Conservation (phyloP, 73 alveolate species). For the Diophrys sp. region DNA sequence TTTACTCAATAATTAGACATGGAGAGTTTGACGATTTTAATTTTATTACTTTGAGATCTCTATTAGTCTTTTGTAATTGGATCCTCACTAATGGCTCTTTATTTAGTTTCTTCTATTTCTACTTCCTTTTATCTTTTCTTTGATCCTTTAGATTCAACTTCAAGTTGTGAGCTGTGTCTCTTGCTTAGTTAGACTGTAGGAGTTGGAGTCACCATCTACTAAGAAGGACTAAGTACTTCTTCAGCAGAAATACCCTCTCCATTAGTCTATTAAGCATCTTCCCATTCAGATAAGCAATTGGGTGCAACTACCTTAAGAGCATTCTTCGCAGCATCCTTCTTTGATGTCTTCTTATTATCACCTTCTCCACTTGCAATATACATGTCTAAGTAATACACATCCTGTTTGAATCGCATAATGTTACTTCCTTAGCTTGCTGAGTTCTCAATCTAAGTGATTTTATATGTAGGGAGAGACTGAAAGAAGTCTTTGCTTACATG, state of each 20-base stretch:
- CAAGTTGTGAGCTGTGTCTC: not conserved
- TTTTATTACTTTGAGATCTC: too few relatives aligned
- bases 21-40: not conserved
- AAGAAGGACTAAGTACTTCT: not conserved
- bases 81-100: not conserved
- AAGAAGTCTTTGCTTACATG: too few relatives aligned
- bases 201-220: not conserved
- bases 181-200: not conserved
- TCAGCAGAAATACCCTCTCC: not conserved
- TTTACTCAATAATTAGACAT: too few relatives aligned
- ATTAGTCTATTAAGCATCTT: not conserved
- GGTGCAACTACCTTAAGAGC: not conserved
- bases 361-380: too few relatives aligned
- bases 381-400: too few relatives aligned
- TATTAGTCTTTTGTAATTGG: too few relatives aligned
- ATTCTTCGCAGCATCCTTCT: not conserved
- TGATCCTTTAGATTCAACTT: not conserved
- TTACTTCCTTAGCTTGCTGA: too few relatives aligned
- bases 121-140: not conserved
- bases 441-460: too few relatives aligned
- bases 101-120: not conserved
- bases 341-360: not conserved
- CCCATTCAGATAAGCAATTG: not conserved
- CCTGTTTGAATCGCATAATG: too few relatives aligned
- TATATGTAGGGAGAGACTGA: too few relatives aligned